Evolutionary conservation across 768 basidiomycete genomes (phyloP), one percentile per base, ranked within the genome.

Genomic region (Arthromyces matolae): DNA sequence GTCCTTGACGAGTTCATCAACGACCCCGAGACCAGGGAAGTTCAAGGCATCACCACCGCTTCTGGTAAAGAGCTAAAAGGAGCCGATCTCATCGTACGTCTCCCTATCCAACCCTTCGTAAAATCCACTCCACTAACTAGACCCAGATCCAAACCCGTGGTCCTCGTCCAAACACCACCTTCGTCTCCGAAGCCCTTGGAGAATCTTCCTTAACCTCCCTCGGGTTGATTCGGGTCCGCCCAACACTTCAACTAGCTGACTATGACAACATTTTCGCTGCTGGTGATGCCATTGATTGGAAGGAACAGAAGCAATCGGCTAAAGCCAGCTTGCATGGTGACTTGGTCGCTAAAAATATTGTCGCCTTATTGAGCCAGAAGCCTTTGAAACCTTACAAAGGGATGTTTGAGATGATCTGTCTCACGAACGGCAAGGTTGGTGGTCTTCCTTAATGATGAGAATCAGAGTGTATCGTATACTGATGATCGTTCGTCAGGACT

Each of bases 211-310:
- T 86, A 7, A 70, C 53, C 22, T 60, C 39, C 24, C 52, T 52
- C 58, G 78, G 62, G 48, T 63, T 58, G 23, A 75, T 88, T 45
- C 77, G 74, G 49, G 72, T 88, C 13, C 62, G 67, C 29, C 72
- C 80, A 1, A 84, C 82, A 0, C 67, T 88, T 20, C 83, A 85
- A 55, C 61, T 88, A 2, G 58, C 55, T 2, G 65, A 65, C 0
- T 62, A 83, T 56, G 64, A 77, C 1, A 71, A 73, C 50, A 77
- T 89, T 12, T 86, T 84, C 49, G 86, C 85, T 0, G 72, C 67
- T 5, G 86, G 86, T 2, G 86, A 89, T 57, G 71, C 81, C 43
- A 76, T 84, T 49, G 79, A 83, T 29, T 82, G 77, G 72, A 50
- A 67, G 1, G 85, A 86, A 60, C 79, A 86, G 61, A 86, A 86